A percentile compares a stretch with the other conserved stretches of the same genome.
phyloP scores from a whole-genome alignment of 164 flowering plant genomes.

The Malania oleifera region DNA sequence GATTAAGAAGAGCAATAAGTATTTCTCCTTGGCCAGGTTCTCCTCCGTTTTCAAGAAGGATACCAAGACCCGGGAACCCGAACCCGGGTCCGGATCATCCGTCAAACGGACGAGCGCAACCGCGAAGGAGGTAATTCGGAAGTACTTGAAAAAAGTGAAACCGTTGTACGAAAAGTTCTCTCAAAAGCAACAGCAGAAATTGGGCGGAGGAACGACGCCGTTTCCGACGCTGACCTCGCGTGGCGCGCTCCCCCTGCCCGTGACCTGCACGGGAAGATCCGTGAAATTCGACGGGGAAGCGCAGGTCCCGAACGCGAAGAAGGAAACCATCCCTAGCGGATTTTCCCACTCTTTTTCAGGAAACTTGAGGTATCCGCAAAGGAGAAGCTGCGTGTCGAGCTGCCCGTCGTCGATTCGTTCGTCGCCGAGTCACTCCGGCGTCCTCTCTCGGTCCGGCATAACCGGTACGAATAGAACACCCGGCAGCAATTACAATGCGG shows the following conservation, averaged over 20 bases:
- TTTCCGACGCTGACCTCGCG: too few species aligned
- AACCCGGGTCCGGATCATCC: slow-evolving; percentile 15
- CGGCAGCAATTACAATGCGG: slow-evolving; percentile 1
- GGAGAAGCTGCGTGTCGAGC: slow-evolving; percentile 53
- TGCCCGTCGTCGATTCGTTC: slow-evolving; percentile 93
- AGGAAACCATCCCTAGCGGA: slow-evolving; percentile 13
- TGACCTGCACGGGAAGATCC: slow-evolving; percentile 20
- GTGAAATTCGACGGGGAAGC: not conserved
- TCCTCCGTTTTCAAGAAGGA: slow-evolving; percentile 74
- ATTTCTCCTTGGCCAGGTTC: slow-evolving; percentile 62
- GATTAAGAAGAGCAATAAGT: slow-evolving; percentile 42
- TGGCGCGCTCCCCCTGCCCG: too few species aligned
- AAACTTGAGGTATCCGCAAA: slow-evolving; percentile 60
- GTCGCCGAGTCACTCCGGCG: slow-evolving; percentile 86
- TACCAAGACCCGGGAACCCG: slow-evolving; percentile 13
- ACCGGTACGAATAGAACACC: slow-evolving; percentile 2
- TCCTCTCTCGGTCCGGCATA: slow-evolving; percentile 33
- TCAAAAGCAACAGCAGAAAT: slow-evolving; percentile 26
- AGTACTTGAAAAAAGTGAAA: slow-evolving; percentile 78
- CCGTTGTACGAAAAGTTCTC: slow-evolving; percentile 79
- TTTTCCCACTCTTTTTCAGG: slow-evolving; percentile 72
- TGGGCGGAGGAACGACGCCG: not conserved
- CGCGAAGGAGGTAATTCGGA: slow-evolving; percentile 69
- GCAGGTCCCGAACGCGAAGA: slow-evolving; percentile 12
- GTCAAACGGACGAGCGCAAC: slow-evolving; percentile 43